Base-by-base conservation (phyloP, 116 monocot genomes). In the Cymodocea nodosa region DNA sequence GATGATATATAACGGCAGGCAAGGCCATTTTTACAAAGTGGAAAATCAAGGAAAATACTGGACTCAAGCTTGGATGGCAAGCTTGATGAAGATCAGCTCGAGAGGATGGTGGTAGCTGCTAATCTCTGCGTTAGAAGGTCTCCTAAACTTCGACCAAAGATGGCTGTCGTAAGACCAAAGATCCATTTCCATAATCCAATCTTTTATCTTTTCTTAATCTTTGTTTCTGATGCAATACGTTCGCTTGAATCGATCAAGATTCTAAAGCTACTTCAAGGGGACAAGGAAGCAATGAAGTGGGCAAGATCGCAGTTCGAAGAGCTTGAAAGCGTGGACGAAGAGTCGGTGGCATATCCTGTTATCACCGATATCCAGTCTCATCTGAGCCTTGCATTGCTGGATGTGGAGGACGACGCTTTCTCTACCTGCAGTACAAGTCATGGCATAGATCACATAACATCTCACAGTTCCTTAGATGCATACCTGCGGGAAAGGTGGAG, bases 191-290 rank as follows among this genome's bases (percentile, higher is more conserved):
- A 7, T 35, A 9, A 36, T 61, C 15, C 17, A 61, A 61, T 8
- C 35, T 34, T 30, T 30, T 30, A 1, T 3, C 3, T 30, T 30
- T 10, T 4, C 0, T 0, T 36, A 15, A 64, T 64, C 6, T 48
- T 22, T 4, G 11, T 13, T 4, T 3, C 18, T 44, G 1, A 19
- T n/a, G n/a, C 35, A 19, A 15, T 22, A 7, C 18, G 15, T 17
- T 18, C 30, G 53, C 50, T 56, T 50, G 14, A 59, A 23, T 70
- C n/a, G n/a, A n/a, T n/a, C 56, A 68, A 93, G 93, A 76, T 86
- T 50, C 16, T 89, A 73, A 86, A 84, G 75, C 72, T 94, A 22
- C 86, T 94, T 9, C 56, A 65, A 71, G 94, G 94, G 59, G 87
- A 89, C n/a, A 67, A 75, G 0, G 79, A 75, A 16, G 40, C 70